Evolutionary conservation across 208 protist genomes (phyloP).

Genomic region (Leishmania aethiopica): DNA sequence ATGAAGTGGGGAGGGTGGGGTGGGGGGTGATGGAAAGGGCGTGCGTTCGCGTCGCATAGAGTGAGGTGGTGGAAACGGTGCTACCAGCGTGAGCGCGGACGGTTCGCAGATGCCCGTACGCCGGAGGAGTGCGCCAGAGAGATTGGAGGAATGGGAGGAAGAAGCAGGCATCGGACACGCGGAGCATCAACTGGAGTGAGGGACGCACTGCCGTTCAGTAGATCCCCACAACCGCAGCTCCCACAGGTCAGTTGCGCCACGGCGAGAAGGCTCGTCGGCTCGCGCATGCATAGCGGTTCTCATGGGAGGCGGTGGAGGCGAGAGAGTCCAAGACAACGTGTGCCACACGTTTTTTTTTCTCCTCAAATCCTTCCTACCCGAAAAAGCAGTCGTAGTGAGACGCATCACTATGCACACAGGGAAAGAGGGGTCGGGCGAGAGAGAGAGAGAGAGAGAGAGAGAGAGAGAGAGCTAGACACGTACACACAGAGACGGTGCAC

Average conservation of each 20-base stretch:
- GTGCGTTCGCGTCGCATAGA: neutral
- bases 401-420: no score
- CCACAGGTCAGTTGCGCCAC: no score
- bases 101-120: neutral
- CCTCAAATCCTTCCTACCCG: no score
- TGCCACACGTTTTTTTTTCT: neutral
- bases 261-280: neutral
- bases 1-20: neutral
- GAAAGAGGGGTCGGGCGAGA: no score
- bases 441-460: no score
- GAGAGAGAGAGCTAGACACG: no score
- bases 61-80: neutral
- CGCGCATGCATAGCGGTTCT: neutral
- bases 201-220: neutral
- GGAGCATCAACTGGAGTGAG: neutral
- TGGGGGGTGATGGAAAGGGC: neutral
- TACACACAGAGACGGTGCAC: no score
- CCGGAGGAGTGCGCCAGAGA: neutral
- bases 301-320: neutral
- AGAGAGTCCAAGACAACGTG: neutral
- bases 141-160: neutral
- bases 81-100: neutral
- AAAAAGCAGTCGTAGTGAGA: no score
- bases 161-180: neutral
- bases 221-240: neutral